Evolutionary conservation across 139 green algal genomes (phyloP), one percentile per base, ranked within the genome.

Genomic region (Asterochloris erici): DNA sequence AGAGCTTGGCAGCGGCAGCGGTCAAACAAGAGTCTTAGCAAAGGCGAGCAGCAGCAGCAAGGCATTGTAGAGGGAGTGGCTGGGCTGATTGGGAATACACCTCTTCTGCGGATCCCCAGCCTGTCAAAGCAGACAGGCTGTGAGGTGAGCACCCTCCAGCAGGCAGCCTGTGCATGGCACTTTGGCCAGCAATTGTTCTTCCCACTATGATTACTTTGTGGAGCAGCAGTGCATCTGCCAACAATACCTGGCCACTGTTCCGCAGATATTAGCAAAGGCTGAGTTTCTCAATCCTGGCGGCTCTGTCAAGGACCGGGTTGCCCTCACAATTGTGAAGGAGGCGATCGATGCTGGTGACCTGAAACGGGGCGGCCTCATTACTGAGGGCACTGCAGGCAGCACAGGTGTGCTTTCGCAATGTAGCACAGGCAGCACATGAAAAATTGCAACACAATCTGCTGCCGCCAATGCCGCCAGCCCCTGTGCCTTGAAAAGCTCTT

Each of bases 241-340:
- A 16, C 29, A 66, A 11, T 19, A 27, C 21, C 17, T 12, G 17
- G 47, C 23, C 13, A n/a, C 14, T 71, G 10, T 47, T 17, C n/a
- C 79, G 68, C 87, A 96, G 91, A 96, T 98, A 27, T 83, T 95
- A 11, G 95, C 79, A 62, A 98, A 98, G 76, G 92, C 94, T 4
- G 96, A 99, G 86, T 96, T 98, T 69, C 83, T 98, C 6, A 98
- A 98, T 78, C 95, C 96, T 14, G 96, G 96, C 0, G 94, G 95
- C 62, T 94, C 87, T 78, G 90, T 98, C 11, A 98, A 98, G 83
- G 96, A 99, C 87, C 83, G 96, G 0, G 94, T 98, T 63, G 96
- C 96, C n/a, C 81, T 96, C 64, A 84, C 91, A 13, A 95, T 98
- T 11, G 86, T 98, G 14, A 74, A 85, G 0, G 90, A 98, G 79